These are phyloP conservation scores for Hamamelis virginiana DNA, from an alignment of 164 flowering plant species.

Conservation along the genomic window DNA sequence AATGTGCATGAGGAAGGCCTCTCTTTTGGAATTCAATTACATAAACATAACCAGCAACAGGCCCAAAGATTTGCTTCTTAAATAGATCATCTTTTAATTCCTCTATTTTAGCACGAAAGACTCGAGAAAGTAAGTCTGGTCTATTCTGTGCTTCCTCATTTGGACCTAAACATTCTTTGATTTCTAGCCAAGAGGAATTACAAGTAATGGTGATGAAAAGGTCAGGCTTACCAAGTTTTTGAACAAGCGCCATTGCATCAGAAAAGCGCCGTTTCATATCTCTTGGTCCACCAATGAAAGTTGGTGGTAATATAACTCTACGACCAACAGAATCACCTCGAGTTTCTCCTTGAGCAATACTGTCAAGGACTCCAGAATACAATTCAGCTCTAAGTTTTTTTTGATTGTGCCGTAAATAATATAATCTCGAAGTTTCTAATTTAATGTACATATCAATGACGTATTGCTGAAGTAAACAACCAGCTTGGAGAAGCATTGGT, in stretches of 20 bases:
- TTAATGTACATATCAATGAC: conserved; percentile 2
- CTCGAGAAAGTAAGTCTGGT: conserved; percentile 10
- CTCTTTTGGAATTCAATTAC: conserved; percentile 20
- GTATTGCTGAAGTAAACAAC: not conserved
- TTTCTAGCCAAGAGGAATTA: conserved; percentile 16
- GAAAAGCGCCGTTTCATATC: conserved; percentile 12
- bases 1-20: conserved; percentile 20
- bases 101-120: conserved; percentile 8
- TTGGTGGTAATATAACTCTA: not conserved
- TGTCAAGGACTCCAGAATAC: not conserved
- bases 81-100: not conserved
- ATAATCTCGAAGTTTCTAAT: not conserved
- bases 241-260: conserved; percentile 24
- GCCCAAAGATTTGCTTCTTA: conserved; percentile 5
- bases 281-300: conserved; percentile 18
- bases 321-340: not conserved
- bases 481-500: no score
- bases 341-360: not conserved
- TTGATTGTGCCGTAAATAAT: not conserved
- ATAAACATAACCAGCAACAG: conserved; percentile 8
- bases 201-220: conserved; percentile 26
- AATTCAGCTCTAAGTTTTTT: not conserved
- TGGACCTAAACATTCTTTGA: not conserved
- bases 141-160: conserved; percentile 2
- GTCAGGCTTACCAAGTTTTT: conserved; percentile 15